These are phyloP conservation scores for Leccinum variicolor DNA, from an alignment of 768 basidiomycete genomes.

Conservation along the genomic window DNA sequence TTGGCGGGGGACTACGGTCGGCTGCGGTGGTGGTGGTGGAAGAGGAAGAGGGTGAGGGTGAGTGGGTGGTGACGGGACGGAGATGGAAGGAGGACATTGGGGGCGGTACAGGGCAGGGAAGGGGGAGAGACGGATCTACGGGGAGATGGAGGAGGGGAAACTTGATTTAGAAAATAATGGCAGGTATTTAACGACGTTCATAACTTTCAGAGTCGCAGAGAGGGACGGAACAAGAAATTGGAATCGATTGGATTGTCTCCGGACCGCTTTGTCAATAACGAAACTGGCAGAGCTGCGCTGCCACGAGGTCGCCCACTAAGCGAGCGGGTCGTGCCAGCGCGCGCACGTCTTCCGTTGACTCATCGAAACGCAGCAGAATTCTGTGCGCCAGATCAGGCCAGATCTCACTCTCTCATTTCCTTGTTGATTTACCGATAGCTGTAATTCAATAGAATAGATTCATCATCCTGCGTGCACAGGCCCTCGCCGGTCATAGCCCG, in stretches of 20 bases:
- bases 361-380: slow-evolving; percentile 15
- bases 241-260: slow-evolving; percentile 15
- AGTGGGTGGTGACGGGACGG: slow-evolving; percentile 49
- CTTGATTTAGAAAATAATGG: slow-evolving; percentile 4
- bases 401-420: slow-evolving; percentile 24
- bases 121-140: slow-evolving; percentile 23
- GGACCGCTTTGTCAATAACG: slow-evolving; percentile 20
- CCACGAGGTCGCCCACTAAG: slow-evolving; percentile 25
- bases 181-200: slow-evolving; percentile 2
- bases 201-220: slow-evolving; percentile 4
- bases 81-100: slow-evolving; percentile 51
- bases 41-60: slow-evolving; percentile 56
- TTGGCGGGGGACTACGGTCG: slow-evolving; percentile 38
- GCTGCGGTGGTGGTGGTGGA: slow-evolving; percentile 44
- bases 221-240: slow-evolving; percentile 17
- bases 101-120: slow-evolving; percentile 19
- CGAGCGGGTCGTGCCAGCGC: slow-evolving; percentile 19
- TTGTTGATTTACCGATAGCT: slow-evolving; percentile 26
- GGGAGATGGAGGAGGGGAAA: slow-evolving; percentile 8
- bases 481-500: slow-evolving; percentile 16
- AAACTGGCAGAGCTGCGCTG: slow-evolving; percentile 18
- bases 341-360: slow-evolving; percentile 16
- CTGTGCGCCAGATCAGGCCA: slow-evolving; percentile 14
- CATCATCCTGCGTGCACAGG: slow-evolving; percentile 10
- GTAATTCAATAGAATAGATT: slow-evolving; percentile 18